Evolutionary conservation across 768 basidiomycete genomes (phyloP).

Genomic region (Galerina marginata): DNA sequence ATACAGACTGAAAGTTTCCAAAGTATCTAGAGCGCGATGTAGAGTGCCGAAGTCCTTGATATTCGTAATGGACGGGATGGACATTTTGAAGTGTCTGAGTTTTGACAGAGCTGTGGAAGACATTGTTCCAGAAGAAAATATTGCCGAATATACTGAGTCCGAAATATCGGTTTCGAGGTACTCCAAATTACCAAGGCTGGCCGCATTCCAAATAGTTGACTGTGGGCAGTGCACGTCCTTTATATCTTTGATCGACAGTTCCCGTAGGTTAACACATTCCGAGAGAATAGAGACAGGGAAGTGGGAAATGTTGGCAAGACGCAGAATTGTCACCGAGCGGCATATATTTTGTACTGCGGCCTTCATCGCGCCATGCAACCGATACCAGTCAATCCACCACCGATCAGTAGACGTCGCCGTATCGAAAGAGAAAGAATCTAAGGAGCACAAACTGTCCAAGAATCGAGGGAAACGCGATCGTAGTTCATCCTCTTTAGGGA

Average conservation of each 20-base stretch:
- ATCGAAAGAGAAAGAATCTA: background rate
- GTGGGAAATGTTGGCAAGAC: background rate
- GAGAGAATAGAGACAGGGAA: background rate
- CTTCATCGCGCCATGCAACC: background rate
- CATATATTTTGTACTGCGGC: background rate
- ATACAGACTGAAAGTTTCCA: background rate
- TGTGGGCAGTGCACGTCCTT: background rate
- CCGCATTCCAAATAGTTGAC: background rate
- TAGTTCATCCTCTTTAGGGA: background rate
- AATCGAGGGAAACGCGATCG: background rate
- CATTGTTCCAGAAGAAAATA: background rate
- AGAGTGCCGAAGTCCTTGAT: background rate
- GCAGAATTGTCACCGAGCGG: background rate
- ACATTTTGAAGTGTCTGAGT: background rate
- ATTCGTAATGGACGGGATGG: background rate
- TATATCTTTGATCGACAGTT: background rate
- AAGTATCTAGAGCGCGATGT: background rate
- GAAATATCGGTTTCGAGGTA: background rate
- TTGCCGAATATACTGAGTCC: background rate
- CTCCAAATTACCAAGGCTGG: background rate
- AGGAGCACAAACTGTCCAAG: background rate
- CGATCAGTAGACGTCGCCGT: background rate
- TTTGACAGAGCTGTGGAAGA: background rate
- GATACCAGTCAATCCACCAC: background rate
- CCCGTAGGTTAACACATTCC: background rate